Evolutionary conservation across 805 yeast genomes (phyloP).

Genomic region (Schizosaccharomyces japonicus): DNA sequence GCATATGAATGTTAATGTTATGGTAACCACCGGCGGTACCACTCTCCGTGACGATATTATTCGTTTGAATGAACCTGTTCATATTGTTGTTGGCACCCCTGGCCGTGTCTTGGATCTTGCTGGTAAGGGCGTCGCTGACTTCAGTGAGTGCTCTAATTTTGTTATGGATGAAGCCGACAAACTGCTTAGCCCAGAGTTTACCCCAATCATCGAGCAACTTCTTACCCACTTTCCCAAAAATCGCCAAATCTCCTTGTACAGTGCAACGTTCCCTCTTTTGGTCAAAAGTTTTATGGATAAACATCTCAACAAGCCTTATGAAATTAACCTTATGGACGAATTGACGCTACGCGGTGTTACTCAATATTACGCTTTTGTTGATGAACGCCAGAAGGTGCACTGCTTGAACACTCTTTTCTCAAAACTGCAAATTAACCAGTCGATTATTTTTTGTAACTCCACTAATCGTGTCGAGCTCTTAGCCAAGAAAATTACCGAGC

Average conservation of each 20-base stretch:
- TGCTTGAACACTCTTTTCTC: slow-evolving; percentile 87
- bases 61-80: slow-evolving; percentile 80
- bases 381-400: slow-evolving; percentile 84
- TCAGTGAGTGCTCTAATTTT: slow-evolving; percentile 57
- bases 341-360: slow-evolving; percentile 87
- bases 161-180: slow-evolving; percentile 98
- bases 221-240: slow-evolving; percentile 53
- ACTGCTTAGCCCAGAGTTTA: slow-evolving; percentile 77
- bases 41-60: slow-evolving; percentile 78
- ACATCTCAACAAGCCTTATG: slow-evolving; percentile 76
- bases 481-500: slow-evolving; percentile 86
- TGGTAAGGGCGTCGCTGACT: slow-evolving; percentile 62
- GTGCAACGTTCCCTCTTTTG: slow-evolving; percentile 89
- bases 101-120: slow-evolving; percentile 93
- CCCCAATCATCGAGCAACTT: slow-evolving; percentile 65
- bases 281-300: slow-evolving; percentile 75
- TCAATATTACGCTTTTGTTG: slow-evolving; percentile 94
- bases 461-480: slow-evolving; percentile 86
- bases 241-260: slow-evolving; percentile 67
- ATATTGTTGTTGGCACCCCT: slow-evolving; percentile 88
- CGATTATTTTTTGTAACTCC: slow-evolving; percentile 91
- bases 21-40: slow-evolving; percentile 98
- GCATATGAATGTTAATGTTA: slow-evolving; percentile 60
- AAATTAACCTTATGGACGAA: slow-evolving; percentile 93
- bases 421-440: slow-evolving; percentile 83